A percentile compares a stretch with the other conserved stretches of the same genome.
Conservation (phyloP, 352 stramenopile genomes). For the Peronosclerospora sorghi region DNA sequence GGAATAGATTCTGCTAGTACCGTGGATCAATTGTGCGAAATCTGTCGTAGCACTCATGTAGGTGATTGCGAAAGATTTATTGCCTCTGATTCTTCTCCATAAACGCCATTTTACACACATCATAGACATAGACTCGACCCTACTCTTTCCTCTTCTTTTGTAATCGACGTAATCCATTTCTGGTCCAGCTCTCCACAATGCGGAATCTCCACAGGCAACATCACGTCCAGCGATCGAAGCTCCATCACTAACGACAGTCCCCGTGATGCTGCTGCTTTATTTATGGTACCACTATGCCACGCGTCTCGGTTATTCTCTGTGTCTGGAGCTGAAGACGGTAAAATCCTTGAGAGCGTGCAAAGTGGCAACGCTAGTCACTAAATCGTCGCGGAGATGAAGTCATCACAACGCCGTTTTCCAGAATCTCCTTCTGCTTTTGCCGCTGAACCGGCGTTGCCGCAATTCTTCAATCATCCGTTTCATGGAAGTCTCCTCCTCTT, state of each 20-base stretch:
- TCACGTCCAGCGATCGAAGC: slow-evolving; percentile 32
- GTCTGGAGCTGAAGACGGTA: too few species aligned
- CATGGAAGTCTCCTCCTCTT: slow-evolving; percentile 65
- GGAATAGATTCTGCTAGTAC: slow-evolving; percentile 39
- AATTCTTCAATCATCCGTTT: slow-evolving; percentile 65
- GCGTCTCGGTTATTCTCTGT: slow-evolving; percentile 18
- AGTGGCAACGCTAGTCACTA: slow-evolving; percentile 8
- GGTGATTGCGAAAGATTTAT: slow-evolving; percentile 38
- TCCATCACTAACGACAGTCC: slow-evolving; percentile 52
- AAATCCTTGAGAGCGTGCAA: too few species aligned
- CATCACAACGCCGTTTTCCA: slow-evolving; percentile 65
- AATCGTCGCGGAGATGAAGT: slow-evolving; percentile 16
- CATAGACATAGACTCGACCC: slow-evolving; percentile 26
- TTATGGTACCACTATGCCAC: too few species aligned
- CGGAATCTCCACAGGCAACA: slow-evolving; percentile 45
- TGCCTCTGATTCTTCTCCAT: slow-evolving; percentile 16
- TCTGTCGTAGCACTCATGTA: slow-evolving; percentile 28
- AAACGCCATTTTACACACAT: slow-evolving; percentile 24
- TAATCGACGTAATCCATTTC: slow-evolving; percentile 13
- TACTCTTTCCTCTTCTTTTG: slow-evolving; percentile 26
- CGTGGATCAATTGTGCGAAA: slow-evolving; percentile 47
- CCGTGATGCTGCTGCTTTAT: slow-evolving; percentile 32
- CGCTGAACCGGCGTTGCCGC: slow-evolving; percentile 39
- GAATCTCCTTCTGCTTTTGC: slow-evolving; percentile 56
- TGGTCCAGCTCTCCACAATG: slow-evolving; percentile 40